Evolutionary conservation across 768 basidiomycete genomes (phyloP), one percentile per base, ranked within the genome.

Genomic region (Boletus pseudo-olivaceus): DNA sequence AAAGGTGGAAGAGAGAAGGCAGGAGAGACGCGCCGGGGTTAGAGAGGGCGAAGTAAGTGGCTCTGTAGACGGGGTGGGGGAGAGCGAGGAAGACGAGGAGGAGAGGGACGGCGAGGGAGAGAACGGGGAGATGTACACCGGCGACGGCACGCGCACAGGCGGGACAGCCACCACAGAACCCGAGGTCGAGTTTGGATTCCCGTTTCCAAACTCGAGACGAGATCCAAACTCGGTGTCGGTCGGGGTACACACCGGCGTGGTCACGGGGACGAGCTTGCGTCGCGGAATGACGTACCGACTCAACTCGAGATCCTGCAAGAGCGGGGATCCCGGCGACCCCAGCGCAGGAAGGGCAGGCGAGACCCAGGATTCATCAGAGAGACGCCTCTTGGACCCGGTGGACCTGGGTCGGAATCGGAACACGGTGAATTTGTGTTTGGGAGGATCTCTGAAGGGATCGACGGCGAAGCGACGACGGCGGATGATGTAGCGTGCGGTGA

Each of bases 291-390:
- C 40, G 39, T 56, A 56, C 14, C 34, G 63, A 35, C 49, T 39
- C 7, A 60, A 38, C 7, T 63, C 54, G 35, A 54, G 37, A 39
- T 61, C 56, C 7, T 58, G 54, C 12, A 48, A 50, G 10, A 54
- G 42, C 17, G 54, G 55, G 9, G 61, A 52, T 17, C 33, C 58
- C 6, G 62, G 49, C 7, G 54, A 56, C 3, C 17, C 41, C 7
- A 49, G 45, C 1, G 23, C 8, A 6, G 63, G 56, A 19, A 65
- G 53, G 4, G 17, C 4, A 0, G 62, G 64, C 0, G 64, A 61
- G 49, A 65, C 64, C 64, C 64, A 66, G 5, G 64, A 66, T 15
- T 66, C 64, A 26, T 66, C 57, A 1, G 65, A 66, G 20, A 67
- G 62, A n/a, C 65, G 62, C 23, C 45, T 61, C 64, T 53, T 47